Evolutionary conservation across 2,329 filamentous ascomycete species (phyloP), one percentile per base, ranked within the genome.

Genomic region (Ophiostoma australiae): DNA sequence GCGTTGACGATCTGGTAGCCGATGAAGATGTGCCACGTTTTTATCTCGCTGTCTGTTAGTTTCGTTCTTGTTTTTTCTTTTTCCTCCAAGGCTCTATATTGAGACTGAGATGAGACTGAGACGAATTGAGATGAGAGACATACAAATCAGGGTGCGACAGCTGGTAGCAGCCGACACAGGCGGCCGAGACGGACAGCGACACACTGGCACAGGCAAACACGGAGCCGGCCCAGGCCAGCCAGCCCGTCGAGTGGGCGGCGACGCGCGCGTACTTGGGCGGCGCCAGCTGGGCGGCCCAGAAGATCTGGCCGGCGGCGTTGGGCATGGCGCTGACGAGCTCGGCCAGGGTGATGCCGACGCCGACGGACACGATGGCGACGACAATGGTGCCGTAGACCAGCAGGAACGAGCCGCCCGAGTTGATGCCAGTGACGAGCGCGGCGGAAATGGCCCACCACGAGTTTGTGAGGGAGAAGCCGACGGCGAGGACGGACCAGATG

Each of bases 241-340:
- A 84, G 67, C 82, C 84, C 52, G 82, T 82, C 3, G 84, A 77
- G 74, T 87, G 88, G 73, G 85, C 87, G 8, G 87, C 77, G 63
- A 84, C 82, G 69, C 82, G 84, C 73, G 86, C 81, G 52, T 80
- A 81, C 27, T 77, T 77, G 1, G 76, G 76, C 0, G 85, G 82
- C 1, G 82, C 82, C 69, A 87, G 81, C 73, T 85, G 82, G 1
- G 82, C 84, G 0, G 87, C 84, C 85, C 85, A 87, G 74, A 87
- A 84, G 72, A 88, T 88, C 77, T 89, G 85, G 8, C 86, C 86
- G 65, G 85, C 86, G 0, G 84, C 69, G 76, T 86, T 75, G 76
- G 85, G 73, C 73, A 84, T 81, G 79, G 83, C 82, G 0, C 80
- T 82, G 2, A 79, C 80, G 68, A 82, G 78, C 75, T 83, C 82